A percentile compares a stretch with the other conserved stretches of the same genome.
These are phyloP conservation scores for Chalciporus chontae DNA, from an alignment of 768 basidiomycete species.

Conservation along the genomic window DNA sequence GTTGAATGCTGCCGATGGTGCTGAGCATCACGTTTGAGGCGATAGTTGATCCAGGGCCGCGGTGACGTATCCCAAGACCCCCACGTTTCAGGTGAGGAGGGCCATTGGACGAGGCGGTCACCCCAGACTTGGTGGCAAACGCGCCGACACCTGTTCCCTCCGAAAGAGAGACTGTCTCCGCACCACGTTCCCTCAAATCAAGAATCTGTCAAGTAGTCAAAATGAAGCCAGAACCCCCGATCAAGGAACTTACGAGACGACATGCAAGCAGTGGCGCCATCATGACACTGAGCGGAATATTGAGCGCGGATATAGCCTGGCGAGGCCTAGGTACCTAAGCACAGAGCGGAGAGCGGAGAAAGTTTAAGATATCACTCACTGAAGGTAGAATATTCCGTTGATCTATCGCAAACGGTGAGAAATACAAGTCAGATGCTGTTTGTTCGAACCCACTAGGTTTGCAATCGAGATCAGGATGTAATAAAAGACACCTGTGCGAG, in stretches of 20 bases:
- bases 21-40: slow-evolving; percentile 63
- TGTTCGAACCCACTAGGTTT: slow-evolving; percentile 49
- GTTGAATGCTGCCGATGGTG: slow-evolving; percentile 58
- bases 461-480: slow-evolving; percentile 85
- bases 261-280: slow-evolving; percentile 77
- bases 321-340: slow-evolving; percentile 51
- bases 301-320: slow-evolving; percentile 79
- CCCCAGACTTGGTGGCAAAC: slow-evolving; percentile 60
- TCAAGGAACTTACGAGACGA: slow-evolving; percentile 51
- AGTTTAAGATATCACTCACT: slow-evolving; percentile 42
- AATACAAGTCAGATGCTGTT: not conserved
- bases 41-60: slow-evolving; percentile 47
- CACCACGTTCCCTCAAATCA: slow-evolving; percentile 78
- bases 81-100: slow-evolving; percentile 22
- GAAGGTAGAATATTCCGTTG: slow-evolving; percentile 85
- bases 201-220: slow-evolving; percentile 53
- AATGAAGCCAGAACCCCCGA: not conserved
- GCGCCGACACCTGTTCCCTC: slow-evolving; percentile 67
- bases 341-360: not conserved
- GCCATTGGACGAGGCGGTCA: slow-evolving; percentile 25
- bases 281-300: slow-evolving; percentile 84
- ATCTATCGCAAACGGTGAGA: slow-evolving; percentile 36
- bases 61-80: slow-evolving; percentile 48
- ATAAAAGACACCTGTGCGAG: slow-evolving; percentile 62
- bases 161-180: slow-evolving; percentile 73